phyloP scores from a whole-genome alignment of 345 rosid species.

The Hevea brasiliensis region DNA sequence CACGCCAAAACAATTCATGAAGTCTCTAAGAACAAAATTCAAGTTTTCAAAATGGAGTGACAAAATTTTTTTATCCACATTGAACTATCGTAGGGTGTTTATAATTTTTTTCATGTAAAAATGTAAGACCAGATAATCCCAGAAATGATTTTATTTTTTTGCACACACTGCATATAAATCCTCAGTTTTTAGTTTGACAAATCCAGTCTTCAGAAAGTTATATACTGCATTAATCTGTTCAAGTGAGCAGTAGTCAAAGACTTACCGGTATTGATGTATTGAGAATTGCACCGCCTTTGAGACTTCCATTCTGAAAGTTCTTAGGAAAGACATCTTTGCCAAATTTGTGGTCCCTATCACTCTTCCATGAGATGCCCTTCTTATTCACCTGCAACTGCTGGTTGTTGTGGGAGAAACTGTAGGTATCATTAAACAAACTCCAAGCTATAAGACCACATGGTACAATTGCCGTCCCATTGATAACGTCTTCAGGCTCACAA shows the following conservation, averaged over 20 bases:
- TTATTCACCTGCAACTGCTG: slow-evolving; percentile 54
- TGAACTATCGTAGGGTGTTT: too few species aligned
- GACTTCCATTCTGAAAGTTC: slow-evolving; percentile 69
- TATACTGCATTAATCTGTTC: not conserved
- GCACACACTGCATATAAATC: not conserved
- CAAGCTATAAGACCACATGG: slow-evolving; percentile 99
- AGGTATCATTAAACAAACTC: slow-evolving; percentile 97
- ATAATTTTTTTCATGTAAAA: too few species aligned
- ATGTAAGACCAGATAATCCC: not conserved
- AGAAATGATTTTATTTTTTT: too few species aligned
- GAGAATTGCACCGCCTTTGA: slow-evolving; percentile 62
- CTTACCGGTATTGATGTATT: slow-evolving; percentile 58
- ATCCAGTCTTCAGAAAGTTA: not conserved
- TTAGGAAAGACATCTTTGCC: slow-evolving; percentile 74
- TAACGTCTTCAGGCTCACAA: slow-evolving; percentile 71
- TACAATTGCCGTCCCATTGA: slow-evolving; percentile 48
- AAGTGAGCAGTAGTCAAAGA: slow-evolving; percentile 11
- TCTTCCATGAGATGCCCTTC: slow-evolving; percentile 83
- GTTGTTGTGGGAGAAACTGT: slow-evolving; percentile 51
- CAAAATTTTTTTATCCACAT: too few species aligned
- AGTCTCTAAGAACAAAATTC: too few species aligned
- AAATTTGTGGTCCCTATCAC: slow-evolving; percentile 90
- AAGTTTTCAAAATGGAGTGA: too few species aligned
- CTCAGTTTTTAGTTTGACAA: too few species aligned
- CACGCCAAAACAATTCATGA: too few species aligned